Evolutionary conservation across 192 early-diverging fungal species (phyloP).

Genomic region (Thamnidium elegans): DNA sequence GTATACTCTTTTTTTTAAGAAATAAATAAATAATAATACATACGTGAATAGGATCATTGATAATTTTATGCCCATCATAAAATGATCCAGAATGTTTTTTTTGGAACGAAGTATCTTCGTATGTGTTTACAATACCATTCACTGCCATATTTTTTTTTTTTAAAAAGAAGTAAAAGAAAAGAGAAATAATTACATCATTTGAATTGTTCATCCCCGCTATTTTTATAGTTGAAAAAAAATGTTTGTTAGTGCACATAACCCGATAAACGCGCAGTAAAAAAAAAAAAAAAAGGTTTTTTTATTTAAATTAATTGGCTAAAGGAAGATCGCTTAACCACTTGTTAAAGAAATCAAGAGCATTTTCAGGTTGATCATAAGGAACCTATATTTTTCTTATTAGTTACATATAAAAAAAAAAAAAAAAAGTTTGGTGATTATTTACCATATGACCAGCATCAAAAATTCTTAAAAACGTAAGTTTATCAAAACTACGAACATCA

Average conservation of each 20-base stretch:
- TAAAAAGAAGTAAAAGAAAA: background rate
- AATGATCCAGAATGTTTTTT: conserved; percentile 4
- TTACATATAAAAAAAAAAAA: background rate
- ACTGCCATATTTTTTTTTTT: background rate
- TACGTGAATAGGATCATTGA: conserved; percentile 82
- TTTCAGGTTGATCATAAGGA: conserved; percentile 86
- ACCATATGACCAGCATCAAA: conserved; percentile 88
- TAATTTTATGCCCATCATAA: conserved; percentile 33
- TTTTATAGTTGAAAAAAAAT: too few species aligned
- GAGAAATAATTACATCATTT: too few species aligned
- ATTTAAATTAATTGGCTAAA: background rate
- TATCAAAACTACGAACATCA: conserved; percentile 63
- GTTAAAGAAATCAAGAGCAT: conserved; percentile 81
- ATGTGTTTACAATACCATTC: background rate
- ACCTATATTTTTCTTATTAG: conserved; percentile 37
- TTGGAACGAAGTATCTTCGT: background rate
- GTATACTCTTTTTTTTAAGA: too few species aligned
- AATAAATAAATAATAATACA: too few species aligned
- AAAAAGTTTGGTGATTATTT: background rate
- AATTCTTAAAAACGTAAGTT: conserved; percentile 79
- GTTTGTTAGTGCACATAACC: too few species aligned
- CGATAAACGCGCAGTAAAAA: too few species aligned
- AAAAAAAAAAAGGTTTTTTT: too few species aligned
- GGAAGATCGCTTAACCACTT: conserved; percentile 55
- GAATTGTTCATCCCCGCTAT: too few species aligned